Base-by-base conservation (phyloP, 1,284 basidiomycete species). In the Taiwanofungus camphoratus region DNA sequence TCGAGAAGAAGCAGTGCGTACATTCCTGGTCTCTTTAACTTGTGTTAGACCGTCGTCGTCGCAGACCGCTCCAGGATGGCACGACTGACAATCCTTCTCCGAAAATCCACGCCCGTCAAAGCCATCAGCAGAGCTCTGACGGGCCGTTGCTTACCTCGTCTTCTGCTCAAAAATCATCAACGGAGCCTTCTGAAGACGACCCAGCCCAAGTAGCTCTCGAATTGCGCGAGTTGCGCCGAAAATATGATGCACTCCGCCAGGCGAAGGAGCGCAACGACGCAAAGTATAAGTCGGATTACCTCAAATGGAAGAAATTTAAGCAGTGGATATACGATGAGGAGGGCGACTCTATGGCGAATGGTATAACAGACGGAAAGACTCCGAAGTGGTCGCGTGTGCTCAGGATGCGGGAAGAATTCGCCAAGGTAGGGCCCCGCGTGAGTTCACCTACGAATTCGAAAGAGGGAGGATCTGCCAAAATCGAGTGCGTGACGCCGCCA, bases 271-370 rank as follows among this genome's bases (percentile, higher is more conserved):
- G 45, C 5, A 43, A 43, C 11, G 51, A 54, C 19, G 34, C 39
- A 26, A 49, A 53, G 32, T 48, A 58, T 29, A 33, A 39, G 8
- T 39, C 31, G 16, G 50, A 54, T 31, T 52, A 51, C 35, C 19
- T 12, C 6, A 42, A 36, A 16, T 59, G 53, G 52, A 42, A 42
- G 27, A 18, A 37, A 12, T 55, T 57, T 48, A 55, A 53, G 38
- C 35, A 47, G 1, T 58, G 53, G 53, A 34, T 54, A 29, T 43
- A 39, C 27, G 39, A 42, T 3, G 45, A 50, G 35, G 36, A 48
- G 23, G 15, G 26, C 35, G 41, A 19, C n/a, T 35, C 36, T 16
- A 26, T 27, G 23, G 15, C 22, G 15, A 7, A 32, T 31, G 37
- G 27, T 38, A 36, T 16, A 21, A 22, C 40, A 36, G 39, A 38